These are phyloP conservation scores for Cryptosporidium sp. DNA, from an alignment of 169 alveolate species.

Conservation along the genomic window DNA sequence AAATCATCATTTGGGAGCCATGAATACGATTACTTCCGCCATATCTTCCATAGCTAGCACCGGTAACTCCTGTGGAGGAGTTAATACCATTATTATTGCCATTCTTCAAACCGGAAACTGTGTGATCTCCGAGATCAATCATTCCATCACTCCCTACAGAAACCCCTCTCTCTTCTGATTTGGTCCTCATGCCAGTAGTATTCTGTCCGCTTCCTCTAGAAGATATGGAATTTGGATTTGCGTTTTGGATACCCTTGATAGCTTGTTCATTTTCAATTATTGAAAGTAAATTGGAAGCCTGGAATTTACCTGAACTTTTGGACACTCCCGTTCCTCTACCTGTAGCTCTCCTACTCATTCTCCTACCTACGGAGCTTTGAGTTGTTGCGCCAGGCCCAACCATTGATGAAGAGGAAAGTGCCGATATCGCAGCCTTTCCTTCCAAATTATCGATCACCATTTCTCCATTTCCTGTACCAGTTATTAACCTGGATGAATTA, in stretches of 20 bases:
- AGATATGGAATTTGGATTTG: background rate
- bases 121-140: background rate
- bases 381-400: background rate
- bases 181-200: background rate
- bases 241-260: background rate
- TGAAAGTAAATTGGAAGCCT: slow-evolving; percentile 32
- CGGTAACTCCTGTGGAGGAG: background rate
- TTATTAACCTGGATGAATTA: background rate
- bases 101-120: background rate
- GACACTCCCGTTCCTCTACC: slow-evolving; percentile 13
- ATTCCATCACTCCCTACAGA: background rate
- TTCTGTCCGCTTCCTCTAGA: background rate
- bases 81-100: too few relatives aligned
- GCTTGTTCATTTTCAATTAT: slow-evolving; percentile 29
- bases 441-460: background rate
- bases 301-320: slow-evolving; percentile 13
- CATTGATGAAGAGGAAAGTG: background rate
- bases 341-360: slow-evolving; percentile 5
- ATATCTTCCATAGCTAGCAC: background rate
- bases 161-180: slow-evolving; percentile 3
- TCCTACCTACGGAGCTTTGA: background rate
- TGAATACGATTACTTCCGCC: background rate
- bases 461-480: background rate
- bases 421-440: background rate
- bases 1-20: background rate